Evolutionary conservation across 352 stramenopile species (phyloP).

Genomic region (Phytophthora syringae): DNA sequence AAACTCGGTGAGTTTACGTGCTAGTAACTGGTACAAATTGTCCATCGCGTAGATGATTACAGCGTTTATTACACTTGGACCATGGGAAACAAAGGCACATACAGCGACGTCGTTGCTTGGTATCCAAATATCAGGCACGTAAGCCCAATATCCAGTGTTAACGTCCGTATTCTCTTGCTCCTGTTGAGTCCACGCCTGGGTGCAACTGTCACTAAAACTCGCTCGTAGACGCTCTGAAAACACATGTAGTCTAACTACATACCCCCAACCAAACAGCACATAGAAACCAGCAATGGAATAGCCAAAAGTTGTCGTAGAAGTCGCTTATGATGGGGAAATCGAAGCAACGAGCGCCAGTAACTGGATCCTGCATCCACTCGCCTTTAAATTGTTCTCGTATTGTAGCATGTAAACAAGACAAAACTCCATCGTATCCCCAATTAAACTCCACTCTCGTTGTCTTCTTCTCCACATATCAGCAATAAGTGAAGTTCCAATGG

Average conservation of each 20-base stretch:
- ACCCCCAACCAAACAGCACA: slow-evolving; percentile 59
- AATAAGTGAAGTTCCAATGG: slow-evolving; percentile 67
- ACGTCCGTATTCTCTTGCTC: slow-evolving; percentile 18
- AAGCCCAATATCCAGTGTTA: slow-evolving; percentile 28
- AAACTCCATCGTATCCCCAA: slow-evolving; percentile 58
- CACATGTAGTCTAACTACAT: slow-evolving; percentile 65
- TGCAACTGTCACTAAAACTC: slow-evolving; percentile 44
- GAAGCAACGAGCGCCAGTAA: slow-evolving; percentile 49
- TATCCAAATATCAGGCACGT: slow-evolving; percentile 73
- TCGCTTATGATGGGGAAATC: slow-evolving; percentile 71
- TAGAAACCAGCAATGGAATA: slow-evolving; percentile 56
- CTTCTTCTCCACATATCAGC: slow-evolving; percentile 60
- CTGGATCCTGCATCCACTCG: slow-evolving; percentile 60
- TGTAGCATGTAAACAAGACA: slow-evolving; percentile 45
- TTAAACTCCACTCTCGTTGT: slow-evolving; percentile 63
- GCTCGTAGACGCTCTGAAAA: slow-evolving; percentile 60
- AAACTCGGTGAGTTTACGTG: slow-evolving; percentile 62
- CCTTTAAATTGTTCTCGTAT: slow-evolving; percentile 56
- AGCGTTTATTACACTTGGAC: slow-evolving; percentile 68
- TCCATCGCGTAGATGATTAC: slow-evolving; percentile 72
- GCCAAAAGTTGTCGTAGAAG: slow-evolving; percentile 58
- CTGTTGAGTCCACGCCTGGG: background rate
- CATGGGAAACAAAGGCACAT: slow-evolving; percentile 53
- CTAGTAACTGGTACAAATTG: slow-evolving; percentile 64
- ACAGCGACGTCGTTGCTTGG: slow-evolving; percentile 29